phyloP scores from a whole-genome alignment of 2,329 filamentous ascomycete genomes.

The Nemania serpens region DNA sequence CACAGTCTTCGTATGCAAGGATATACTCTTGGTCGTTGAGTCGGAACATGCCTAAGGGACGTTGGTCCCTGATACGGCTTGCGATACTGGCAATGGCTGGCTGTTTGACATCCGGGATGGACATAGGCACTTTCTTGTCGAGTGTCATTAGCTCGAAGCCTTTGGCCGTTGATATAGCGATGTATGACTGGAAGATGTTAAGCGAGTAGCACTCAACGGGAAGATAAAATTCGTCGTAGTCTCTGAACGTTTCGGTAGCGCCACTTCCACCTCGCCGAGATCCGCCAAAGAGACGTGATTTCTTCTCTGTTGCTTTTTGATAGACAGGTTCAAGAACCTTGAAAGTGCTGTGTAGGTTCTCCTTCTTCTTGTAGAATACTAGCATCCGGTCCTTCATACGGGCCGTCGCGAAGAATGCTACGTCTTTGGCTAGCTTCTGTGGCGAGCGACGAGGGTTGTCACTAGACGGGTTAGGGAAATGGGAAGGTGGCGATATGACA shows the following conservation, averaged over 20 bases:
- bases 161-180: conserved; percentile 87
- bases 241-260: conserved; percentile 91
- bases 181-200: conserved; percentile 93
- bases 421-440: conserved; percentile 88
- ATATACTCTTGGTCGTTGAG: conserved; percentile 92
- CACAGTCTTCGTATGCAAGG: conserved; percentile 92
- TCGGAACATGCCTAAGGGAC: conserved; percentile 94
- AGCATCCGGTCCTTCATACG: conserved; percentile 96
- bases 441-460: conserved; percentile 85
- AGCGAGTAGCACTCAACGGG: conserved; percentile 93
- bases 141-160: conserved; percentile 96
- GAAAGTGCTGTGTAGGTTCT: conserved; percentile 90
- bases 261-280: conserved; percentile 63
- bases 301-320: conserved; percentile 88
- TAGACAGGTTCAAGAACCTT: conserved; percentile 96
- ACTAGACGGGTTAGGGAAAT: conserved; percentile 63
- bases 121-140: conserved; percentile 96
- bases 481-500: conserved; percentile 69
- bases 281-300: conserved; percentile 67
- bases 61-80: conserved; percentile 77
- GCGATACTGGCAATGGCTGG: conserved; percentile 85
- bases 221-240: conserved; percentile 99
- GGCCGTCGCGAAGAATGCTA: conserved; percentile 94
- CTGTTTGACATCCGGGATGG: conserved; percentile 82
- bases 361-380: conserved; percentile 96